Percentiles rank a stretch among this genome's conserved stretches.
These are phyloP conservation scores for Monosporascus sp. DNA, from an alignment of 2,329 filamentous ascomycete genomes.

Conservation along the genomic window DNA sequence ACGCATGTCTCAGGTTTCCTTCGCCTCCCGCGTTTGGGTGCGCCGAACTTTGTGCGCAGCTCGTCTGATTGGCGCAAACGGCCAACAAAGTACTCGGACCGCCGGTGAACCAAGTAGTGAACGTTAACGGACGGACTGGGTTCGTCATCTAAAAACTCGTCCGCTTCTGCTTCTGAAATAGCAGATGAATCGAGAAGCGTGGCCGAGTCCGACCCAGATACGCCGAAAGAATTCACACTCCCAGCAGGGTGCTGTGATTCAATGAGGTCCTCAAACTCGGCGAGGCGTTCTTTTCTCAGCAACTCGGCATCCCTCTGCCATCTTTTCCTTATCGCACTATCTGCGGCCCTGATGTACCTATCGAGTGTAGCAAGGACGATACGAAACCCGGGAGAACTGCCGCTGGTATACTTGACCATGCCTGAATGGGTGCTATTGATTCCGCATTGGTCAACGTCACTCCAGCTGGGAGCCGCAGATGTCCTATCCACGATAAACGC, in stretches of 20 bases:
- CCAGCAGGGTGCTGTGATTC: too few species aligned
- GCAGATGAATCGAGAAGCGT: too few species aligned
- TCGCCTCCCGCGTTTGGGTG: neutral
- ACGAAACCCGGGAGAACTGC: slow-evolving; percentile 2
- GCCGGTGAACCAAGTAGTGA: slow-evolving; percentile 7
- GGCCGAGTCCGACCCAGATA: too few species aligned
- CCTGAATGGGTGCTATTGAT: slow-evolving; percentile 3
- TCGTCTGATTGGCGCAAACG: slow-evolving; percentile 1
- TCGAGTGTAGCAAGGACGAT: slow-evolving; percentile 4
- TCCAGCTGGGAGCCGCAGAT: slow-evolving; percentile 5
- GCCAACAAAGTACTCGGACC: slow-evolving; percentile 7
- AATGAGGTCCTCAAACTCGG: slow-evolving; percentile 1
- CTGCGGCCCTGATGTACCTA: slow-evolving; percentile 2
- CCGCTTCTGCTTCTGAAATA: neutral
- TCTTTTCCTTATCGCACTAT: neutral
- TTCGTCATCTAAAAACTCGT: neutral
- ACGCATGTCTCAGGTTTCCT: slow-evolving; percentile 8
- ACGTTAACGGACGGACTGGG: slow-evolving; percentile 1
- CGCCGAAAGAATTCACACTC: too few species aligned
- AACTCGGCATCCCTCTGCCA: slow-evolving; percentile 6
- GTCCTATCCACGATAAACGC: slow-evolving; percentile 2
- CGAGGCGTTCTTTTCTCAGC: slow-evolving; percentile 3
- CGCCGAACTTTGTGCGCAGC: neutral
- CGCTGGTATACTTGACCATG: slow-evolving; percentile 3
- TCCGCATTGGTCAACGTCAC: slow-evolving; percentile 6